Base-by-base conservation (phyloP, 768 basidiomycete species). In the Tylopilus plumbeoviolaceoides region DNA sequence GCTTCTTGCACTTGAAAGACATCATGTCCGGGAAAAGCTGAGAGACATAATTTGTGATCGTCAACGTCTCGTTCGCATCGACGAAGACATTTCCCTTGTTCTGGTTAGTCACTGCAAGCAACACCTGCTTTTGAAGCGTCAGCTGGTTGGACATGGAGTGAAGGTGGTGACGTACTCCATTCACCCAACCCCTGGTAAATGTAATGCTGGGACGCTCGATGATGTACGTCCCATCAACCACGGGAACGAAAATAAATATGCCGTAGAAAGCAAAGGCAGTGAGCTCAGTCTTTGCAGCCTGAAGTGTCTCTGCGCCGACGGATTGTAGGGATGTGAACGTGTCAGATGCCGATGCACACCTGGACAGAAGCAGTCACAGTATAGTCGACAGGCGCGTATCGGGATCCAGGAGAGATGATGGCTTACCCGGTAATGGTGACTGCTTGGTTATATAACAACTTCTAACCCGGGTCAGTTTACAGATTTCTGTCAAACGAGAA, bases 251-350 rank as follows among this genome's bases (percentile, higher is more conserved):
- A n/a, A 38, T 7, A 9, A 10, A 56, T 31, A 42, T 56, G 12
- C 54, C 54, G 23, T 49, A 56, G 38, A 45, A 35, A 45, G 17
- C 71, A 28, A 60, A 63, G 0, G 4, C 14, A 5, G 62, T 64
- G 17, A 78, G 57, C 10, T 70, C 45, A 4, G 45, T 23, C 50
- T 79, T 79, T 7, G 62, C 65, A 6, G 52, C 53, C 51, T 73
- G 63, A 3, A 81, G 66, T 4, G 53, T 52, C 8, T 52, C 55
- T 10, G 60, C 47, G 14, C 74, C 66, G 7, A 63, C 62, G 6
- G 59, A 48, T 21, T 77, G 74, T 11, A 80, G 65, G 51, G 79
- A 80, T 0, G 57, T 54, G 5, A 79, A 60, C 3, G 71, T 70
- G 44, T 78, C 66, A 18, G 46, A 3, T 15, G 15, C 28, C 1